phyloP scores from a whole-genome alignment of 108 stramenopile genomes.

The Aurantiochytrium sp. region DNA sequence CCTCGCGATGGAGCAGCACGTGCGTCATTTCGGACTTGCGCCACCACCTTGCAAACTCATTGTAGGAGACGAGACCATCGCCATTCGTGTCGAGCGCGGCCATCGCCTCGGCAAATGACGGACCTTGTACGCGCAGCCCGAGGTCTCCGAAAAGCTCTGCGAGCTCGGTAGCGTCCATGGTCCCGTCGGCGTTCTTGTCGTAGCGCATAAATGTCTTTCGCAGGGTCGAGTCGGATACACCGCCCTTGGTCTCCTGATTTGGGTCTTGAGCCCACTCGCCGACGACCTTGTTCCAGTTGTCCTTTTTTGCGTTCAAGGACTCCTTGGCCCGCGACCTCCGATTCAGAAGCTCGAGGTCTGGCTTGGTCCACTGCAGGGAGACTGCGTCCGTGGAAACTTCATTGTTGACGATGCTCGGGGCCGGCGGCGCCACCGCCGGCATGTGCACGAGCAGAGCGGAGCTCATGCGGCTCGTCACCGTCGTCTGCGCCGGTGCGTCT shows the following conservation, averaged over 20 bases:
- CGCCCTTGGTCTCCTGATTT: not conserved
- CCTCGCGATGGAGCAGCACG: not conserved
- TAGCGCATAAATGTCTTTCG: not conserved
- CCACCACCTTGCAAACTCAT: not conserved
- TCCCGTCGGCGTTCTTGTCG: not conserved
- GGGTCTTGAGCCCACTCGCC: constrained; percentile 17
- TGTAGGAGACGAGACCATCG: not conserved
- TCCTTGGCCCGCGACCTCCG: not conserved
- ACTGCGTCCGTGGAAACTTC: not conserved
- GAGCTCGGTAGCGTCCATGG: not conserved
- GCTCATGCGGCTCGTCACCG: not conserved
- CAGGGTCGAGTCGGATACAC: not conserved
- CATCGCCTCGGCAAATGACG: not conserved
- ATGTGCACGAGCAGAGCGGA: not conserved
- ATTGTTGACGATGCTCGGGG: not conserved
- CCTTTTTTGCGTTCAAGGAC: not conserved
- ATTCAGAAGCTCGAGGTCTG: not conserved
- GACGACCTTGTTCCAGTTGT: constrained; percentile 1
- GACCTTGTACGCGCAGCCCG: not conserved
- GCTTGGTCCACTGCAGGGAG: not conserved
- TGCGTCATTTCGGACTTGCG: not conserved
- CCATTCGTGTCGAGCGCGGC: not conserved
- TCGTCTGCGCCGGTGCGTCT: not conserved
- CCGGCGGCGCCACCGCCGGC: not conserved
- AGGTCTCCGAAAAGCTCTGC: not conserved